Conservation (phyloP, 2,329 filamentous ascomycete species). For the Talaromyces albobiverticillius region DNA sequence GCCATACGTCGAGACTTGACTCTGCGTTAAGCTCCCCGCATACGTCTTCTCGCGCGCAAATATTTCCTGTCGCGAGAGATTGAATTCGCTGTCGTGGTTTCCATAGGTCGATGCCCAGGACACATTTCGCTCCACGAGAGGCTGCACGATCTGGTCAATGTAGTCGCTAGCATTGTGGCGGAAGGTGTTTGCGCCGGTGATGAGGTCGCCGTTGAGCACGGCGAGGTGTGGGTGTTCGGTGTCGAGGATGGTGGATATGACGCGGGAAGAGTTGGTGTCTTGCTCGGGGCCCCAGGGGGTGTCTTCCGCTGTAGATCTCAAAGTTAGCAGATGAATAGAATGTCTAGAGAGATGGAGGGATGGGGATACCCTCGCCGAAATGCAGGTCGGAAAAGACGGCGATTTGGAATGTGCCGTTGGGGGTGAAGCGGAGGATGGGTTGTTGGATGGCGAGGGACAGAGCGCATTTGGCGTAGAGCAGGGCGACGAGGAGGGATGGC, state of each 20-base stretch:
- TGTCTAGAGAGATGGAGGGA: not conserved
- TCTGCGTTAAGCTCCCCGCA: slow-evolving; percentile 40
- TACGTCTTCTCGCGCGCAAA: slow-evolving; percentile 39
- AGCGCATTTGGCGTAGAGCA: not conserved
- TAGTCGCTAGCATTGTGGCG: slow-evolving; percentile 56
- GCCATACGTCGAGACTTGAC: slow-evolving; percentile 34
- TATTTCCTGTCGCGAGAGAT: slow-evolving; percentile 50
- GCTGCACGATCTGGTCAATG: slow-evolving; percentile 58
- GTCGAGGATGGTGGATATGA: slow-evolving; percentile 9
- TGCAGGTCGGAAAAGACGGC: slow-evolving; percentile 68
- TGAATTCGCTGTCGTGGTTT: slow-evolving; percentile 65
- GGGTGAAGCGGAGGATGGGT: slow-evolving; percentile 21
- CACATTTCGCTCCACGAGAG: slow-evolving; percentile 54
- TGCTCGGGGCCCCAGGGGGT: slow-evolving; percentile 12
- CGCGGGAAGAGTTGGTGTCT: slow-evolving; percentile 14
- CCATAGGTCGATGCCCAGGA: slow-evolving; percentile 69
- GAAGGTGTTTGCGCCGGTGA: slow-evolving; percentile 64
- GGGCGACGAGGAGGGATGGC: not conserved
- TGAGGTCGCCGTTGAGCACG: slow-evolving; percentile 69
- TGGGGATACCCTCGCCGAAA: slow-evolving; percentile 65
- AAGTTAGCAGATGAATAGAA: not conserved
- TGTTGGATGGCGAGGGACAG: not conserved
- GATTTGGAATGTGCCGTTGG: slow-evolving; percentile 44
- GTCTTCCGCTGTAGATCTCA: slow-evolving; percentile 12
- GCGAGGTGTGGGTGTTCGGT: slow-evolving; percentile 51